Evolutionary conservation across 495 filamentous ascomycete species (phyloP).

Genomic region (Daldinia vernicosa): DNA sequence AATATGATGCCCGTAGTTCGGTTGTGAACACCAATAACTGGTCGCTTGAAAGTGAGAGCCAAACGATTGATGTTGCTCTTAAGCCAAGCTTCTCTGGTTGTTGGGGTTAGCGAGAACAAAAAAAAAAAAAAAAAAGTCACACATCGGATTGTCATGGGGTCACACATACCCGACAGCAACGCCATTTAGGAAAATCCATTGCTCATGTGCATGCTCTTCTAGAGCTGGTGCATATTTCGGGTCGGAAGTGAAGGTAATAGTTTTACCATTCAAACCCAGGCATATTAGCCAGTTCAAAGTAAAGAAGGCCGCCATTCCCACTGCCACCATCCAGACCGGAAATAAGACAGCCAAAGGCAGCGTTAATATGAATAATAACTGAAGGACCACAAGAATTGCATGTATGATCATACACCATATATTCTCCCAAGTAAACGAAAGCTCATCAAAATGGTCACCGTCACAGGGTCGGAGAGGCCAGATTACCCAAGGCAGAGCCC

Average conservation of each 20-base stretch:
- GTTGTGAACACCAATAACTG: conserved; percentile 83
- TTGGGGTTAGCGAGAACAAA: conserved; percentile 22
- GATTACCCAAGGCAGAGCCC: conserved; percentile 62
- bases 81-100: conserved; percentile 62
- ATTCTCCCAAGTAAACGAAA: conserved; percentile 62
- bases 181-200: conserved; percentile 81
- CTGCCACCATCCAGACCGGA: conserved; percentile 59
- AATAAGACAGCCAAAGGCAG: conserved; percentile 59
- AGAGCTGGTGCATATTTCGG: conserved; percentile 53
- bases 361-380: conserved; percentile 58
- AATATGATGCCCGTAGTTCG: conserved; percentile 75
- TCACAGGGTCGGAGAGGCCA: conserved; percentile 60
- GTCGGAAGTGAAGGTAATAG: conserved; percentile 53
- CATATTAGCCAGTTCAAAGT: conserved; percentile 61
- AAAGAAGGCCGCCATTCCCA: conserved; percentile 50
- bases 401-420: conserved; percentile 61
- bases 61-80: conserved; percentile 76
- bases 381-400: conserved; percentile 59
- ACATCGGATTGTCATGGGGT: conserved; percentile 15
- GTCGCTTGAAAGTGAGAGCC: conserved; percentile 76
- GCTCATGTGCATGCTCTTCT: conserved; percentile 63
- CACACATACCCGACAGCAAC: conserved; percentile 65
- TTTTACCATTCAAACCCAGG: conserved; percentile 59
- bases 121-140: too few relatives aligned
- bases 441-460: conserved; percentile 65